Base-by-base conservation (phyloP, 441 rosid genomes). In the Codiaeum variegatum region DNA sequence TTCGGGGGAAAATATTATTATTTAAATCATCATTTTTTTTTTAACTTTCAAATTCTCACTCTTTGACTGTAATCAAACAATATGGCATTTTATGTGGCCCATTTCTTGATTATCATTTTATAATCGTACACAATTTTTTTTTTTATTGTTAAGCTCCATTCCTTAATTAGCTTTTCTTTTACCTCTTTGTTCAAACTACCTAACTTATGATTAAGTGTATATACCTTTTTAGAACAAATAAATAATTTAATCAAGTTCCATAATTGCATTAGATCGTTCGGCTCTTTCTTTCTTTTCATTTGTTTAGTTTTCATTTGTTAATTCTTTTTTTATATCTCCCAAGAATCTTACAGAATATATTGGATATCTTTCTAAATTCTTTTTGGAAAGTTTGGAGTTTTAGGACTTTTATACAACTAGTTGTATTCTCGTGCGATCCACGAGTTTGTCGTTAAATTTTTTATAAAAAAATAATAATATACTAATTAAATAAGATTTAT, bases 1-100 rank as follows among this genome's bases (percentile, higher is more conserved):
- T 83, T 79, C 67, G 81, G 79, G 66, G 59, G 21, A 72, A 81
- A 71, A 67, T 26, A 23, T 42, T 56, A 66, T 56, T 62, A 29
- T 46, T 36, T 44, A 13, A 74, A 52, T 67, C 7, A 21, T 15
- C 3, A 4, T 8, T 29, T 71, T 78, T 8, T 29, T 71, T 78
- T 47, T 76, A 76, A 47, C 60, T 58, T 79, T 74, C 58, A 72
- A 76, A 59, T 70, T 67, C 63, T 63, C 73, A 58, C 75, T 66
- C 79, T 84, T 87, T 85, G 91, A 86, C 91, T 82, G 80, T 71
- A 80, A 51, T 78, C 81, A 74, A 80, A 68, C 54, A 73, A 73
- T 69, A 60, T 75, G 42, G 34, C 62, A 56, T 65, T 77, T 62
- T 69, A 80, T 72, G 62, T 67, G 76, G 78, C 79, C 84, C 80